A percentile compares a stretch with the other conserved stretches of the same genome.
phyloP scores from a whole-genome alignment of 164 flowering plant genomes.

The Nymphaea colorata region DNA sequence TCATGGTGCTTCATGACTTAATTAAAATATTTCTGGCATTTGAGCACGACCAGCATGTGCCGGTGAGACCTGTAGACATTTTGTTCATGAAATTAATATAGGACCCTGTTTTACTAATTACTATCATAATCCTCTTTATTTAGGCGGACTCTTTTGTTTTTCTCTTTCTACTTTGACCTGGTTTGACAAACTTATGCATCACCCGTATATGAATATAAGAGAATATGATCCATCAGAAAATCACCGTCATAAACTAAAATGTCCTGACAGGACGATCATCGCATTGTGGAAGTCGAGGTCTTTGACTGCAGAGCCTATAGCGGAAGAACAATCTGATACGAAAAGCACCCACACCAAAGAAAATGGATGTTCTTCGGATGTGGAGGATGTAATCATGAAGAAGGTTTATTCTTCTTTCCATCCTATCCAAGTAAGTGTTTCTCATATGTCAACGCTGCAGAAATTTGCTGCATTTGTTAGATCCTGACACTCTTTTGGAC shows the following conservation, averaged over 20 bases:
- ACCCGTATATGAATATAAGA: neutral
- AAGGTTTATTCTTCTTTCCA: slow-evolving; percentile 54
- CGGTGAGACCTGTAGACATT: too few species aligned
- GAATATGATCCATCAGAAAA: neutral
- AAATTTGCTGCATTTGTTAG: neutral
- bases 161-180: too few species aligned
- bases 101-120: too few species aligned
- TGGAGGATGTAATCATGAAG: slow-evolving; percentile 69
- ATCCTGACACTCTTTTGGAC: neutral
- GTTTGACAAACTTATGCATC: neutral
- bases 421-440: slow-evolving; percentile 58
- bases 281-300: slow-evolving; percentile 89
- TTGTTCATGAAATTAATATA: too few species aligned
- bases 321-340: slow-evolving; percentile 58
- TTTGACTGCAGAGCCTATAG: slow-evolving; percentile 69
- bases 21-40: too few species aligned
- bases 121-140: too few species aligned
- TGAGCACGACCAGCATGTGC: too few species aligned
- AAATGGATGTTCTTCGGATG: slow-evolving; percentile 56
- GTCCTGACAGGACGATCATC: slow-evolving; percentile 69
- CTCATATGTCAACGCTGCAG: neutral
- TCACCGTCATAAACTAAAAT: neutral
- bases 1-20: too few species aligned
- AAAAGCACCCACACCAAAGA: slow-evolving; percentile 57
- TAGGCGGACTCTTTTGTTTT: too few species aligned